phyloP scores from a whole-genome alignment of 352 stramenopile genomes.

The Phytopythium chamaehyphon region DNA sequence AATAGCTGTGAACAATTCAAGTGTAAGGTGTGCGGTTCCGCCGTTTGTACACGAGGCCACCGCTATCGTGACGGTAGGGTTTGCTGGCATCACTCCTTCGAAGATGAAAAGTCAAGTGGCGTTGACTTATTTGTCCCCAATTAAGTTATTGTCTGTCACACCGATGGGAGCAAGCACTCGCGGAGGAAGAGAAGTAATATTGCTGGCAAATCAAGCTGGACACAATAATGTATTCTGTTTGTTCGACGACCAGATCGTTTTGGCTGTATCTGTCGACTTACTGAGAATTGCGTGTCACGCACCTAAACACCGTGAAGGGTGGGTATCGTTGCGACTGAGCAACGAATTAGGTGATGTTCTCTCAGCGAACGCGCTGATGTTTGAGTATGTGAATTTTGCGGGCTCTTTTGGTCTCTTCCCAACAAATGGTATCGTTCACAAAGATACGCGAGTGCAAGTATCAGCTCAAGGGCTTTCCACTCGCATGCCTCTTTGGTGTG shows the following conservation, averaged over 20 bases:
- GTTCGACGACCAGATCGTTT: constrained; percentile 31
- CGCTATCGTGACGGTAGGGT: not conserved
- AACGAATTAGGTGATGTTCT: constrained; percentile 10
- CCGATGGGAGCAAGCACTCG: constrained; percentile 12
- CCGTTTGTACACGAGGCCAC: not conserved
- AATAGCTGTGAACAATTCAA: constrained; percentile 13
- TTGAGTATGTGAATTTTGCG: constrained; percentile 23
- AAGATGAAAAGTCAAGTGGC: not conserved
- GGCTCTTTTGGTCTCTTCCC: constrained; percentile 15
- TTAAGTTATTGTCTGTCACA: constrained; percentile 4
- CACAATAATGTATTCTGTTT: constrained; percentile 22
- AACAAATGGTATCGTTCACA: constrained; percentile 26
- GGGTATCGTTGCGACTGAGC: constrained; percentile 23
- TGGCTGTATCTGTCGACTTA: constrained; percentile 14
- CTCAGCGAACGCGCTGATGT: constrained; percentile 35
- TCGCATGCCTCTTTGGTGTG: constrained; percentile 17
- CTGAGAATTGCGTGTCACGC: constrained; percentile 30
- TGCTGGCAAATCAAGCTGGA: constrained; percentile 15
- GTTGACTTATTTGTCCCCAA: constrained; percentile 14
- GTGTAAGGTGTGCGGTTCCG: constrained; percentile 24
- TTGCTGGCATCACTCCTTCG: not conserved
- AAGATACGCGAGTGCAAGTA: constrained; percentile 20
- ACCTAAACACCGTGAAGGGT: constrained; percentile 14
- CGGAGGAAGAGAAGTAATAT: constrained; percentile 12
- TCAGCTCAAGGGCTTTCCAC: constrained; percentile 13